A percentile compares a stretch with the other conserved stretches of the same genome.
Conservation (phyloP, 306 rosid species). For the Begonia loranthoides region DNA sequence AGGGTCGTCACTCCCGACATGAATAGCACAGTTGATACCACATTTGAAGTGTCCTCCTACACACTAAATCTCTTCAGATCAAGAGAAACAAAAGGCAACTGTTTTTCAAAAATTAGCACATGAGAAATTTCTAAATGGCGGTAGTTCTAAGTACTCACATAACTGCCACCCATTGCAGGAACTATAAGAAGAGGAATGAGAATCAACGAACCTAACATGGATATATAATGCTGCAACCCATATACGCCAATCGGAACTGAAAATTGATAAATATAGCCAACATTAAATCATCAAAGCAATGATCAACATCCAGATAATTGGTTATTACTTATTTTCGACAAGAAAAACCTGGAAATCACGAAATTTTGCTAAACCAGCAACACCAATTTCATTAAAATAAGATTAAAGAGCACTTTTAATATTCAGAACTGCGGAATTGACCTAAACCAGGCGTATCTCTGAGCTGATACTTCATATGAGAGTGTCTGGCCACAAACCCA, state of each 20-base stretch:
- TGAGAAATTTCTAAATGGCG: neutral
- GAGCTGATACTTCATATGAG: slow-evolving; percentile 78
- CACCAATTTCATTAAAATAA: neutral
- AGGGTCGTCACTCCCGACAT: slow-evolving; percentile 80
- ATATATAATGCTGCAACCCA: slow-evolving; percentile 79
- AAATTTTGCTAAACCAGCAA: neutral
- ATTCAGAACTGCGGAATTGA: slow-evolving; percentile 11
- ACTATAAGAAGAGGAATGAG: slow-evolving; percentile 83
- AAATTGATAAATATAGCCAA: slow-evolving; percentile 2
- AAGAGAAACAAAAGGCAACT: slow-evolving; percentile 16
- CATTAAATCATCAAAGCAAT: slow-evolving; percentile 5
- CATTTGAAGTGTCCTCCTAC: slow-evolving; percentile 83
- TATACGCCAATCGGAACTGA: slow-evolving; percentile 82
- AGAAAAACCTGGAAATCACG: neutral
- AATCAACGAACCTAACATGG: slow-evolving; percentile 80
- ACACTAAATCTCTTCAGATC: slow-evolving; percentile 48
- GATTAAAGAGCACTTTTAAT: neutral
- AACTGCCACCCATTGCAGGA: slow-evolving; percentile 99
- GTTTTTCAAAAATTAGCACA: neutral
- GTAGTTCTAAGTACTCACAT: slow-evolving; percentile 38
- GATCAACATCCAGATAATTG: neutral
- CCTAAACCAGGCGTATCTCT: slow-evolving; percentile 93
- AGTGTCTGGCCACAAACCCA: slow-evolving; percentile 45
- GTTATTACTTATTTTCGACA: neutral
- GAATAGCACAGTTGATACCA: slow-evolving; percentile 87